A percentile compares a stretch with the other conserved stretches of the same genome.
Conservation (phyloP, 257 asterid species). For the Lycium ferocissimum region DNA sequence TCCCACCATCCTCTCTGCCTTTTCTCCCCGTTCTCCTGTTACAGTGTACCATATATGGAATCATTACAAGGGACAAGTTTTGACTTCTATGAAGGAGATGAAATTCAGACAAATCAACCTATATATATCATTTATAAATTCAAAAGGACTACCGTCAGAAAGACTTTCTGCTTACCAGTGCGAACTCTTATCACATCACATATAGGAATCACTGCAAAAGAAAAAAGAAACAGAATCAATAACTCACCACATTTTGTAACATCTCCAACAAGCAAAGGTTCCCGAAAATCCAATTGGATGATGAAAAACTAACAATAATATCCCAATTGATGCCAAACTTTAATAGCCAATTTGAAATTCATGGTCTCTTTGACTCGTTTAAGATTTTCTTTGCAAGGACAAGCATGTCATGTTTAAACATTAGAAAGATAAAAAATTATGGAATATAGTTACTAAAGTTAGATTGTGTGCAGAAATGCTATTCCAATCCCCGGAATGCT, state of each 20-base stretch:
- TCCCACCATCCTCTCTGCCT: conserved; percentile 90
- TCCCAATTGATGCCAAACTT: neutral
- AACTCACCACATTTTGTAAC: conserved; percentile 10
- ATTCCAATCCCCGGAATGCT: neutral
- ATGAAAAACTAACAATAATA: neutral
- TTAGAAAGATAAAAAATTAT: neutral
- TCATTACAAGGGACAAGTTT: conserved; percentile 7
- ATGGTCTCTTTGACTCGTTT: neutral
- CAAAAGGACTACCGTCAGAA: neutral
- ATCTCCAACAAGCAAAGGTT: neutral
- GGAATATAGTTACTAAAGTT: neutral
- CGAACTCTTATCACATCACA: conserved; percentile 88
- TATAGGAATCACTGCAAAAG: conserved; percentile 82
- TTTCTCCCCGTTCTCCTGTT: conserved; percentile 89
- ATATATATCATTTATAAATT: neutral
- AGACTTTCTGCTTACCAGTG: conserved; percentile 61
- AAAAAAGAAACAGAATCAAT: conserved; percentile 29
- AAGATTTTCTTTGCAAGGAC: neutral
- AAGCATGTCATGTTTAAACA: neutral
- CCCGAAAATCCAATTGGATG: neutral
- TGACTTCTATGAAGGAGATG: neutral
- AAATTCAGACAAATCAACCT: neutral
- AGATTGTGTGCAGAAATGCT: neutral
- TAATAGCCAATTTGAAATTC: conserved; percentile 5
- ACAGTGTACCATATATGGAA: neutral